Evolutionary conservation across 169 alveolate genomes (phyloP).

Genomic region (Fabrea salina): DNA sequence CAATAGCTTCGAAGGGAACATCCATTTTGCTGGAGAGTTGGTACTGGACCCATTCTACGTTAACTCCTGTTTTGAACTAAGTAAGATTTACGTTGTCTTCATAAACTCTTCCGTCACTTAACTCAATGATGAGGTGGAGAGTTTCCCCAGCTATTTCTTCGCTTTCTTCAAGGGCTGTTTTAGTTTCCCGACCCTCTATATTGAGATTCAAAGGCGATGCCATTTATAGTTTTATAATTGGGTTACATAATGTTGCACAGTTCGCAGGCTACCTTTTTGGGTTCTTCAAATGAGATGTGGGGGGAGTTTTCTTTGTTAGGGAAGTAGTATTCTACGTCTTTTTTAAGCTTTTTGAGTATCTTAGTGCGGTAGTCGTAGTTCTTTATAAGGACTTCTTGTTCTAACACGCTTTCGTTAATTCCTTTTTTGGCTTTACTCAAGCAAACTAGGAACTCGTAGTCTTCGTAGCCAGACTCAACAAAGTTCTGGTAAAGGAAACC

Average conservation of each 20-base stretch:
- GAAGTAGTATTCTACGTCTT: neutral
- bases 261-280: conserved; percentile 25
- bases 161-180: conserved; percentile 1
- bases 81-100: neutral
- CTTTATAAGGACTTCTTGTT: neutral
- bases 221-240: neutral
- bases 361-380: neutral
- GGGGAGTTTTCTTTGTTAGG: neutral
- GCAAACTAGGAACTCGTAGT: conserved; percentile 7
- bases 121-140: neutral
- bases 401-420: neutral
- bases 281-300: conserved; percentile 10
- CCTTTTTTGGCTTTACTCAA: conserved; percentile 1
- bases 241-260: neutral
- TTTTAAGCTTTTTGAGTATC: neutral
- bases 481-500: neutral
- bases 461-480: conserved; percentile 4
- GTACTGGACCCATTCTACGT: neutral
- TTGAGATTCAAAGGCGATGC: conserved; percentile 16
- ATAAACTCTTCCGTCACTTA: neutral
- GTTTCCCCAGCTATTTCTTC: conserved; percentile 1
- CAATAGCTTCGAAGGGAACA: neutral
- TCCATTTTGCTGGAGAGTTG: neutral
- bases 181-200: neutral
- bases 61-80: neutral